phyloP scores from a whole-genome alignment of 441 rosid genomes.

The Aquilaria agallochum region DNA sequence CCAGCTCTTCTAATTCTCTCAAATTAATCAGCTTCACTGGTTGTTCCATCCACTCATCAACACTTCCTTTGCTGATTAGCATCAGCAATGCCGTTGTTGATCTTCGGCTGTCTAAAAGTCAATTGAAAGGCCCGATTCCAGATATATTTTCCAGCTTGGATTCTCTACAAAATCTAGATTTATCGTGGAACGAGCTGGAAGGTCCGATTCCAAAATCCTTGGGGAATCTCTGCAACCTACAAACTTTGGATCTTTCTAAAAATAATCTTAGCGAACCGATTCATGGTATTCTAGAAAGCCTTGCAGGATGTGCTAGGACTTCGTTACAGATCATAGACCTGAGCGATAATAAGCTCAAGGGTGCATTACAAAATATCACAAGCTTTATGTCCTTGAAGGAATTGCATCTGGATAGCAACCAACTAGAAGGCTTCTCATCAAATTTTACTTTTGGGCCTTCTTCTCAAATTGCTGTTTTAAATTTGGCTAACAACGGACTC shows the following conservation, averaged over 20 bases:
- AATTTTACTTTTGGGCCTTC: background rate
- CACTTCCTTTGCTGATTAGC: constrained; percentile 1
- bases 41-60: background rate
- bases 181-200: background rate
- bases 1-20: constrained; percentile 13
- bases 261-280: too few relatives aligned
- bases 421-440: background rate
- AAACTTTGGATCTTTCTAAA: too few relatives aligned
- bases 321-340: background rate
- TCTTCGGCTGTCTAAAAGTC: background rate
- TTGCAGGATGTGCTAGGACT: background rate
- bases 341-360: background rate
- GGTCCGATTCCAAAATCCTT: background rate
- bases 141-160: too few relatives aligned
- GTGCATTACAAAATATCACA: background rate
- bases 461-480: background rate
- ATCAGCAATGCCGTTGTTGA: constrained; percentile 5
- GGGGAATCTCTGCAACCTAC: too few relatives aligned
- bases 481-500: constrained; percentile 4
- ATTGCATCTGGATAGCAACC: background rate
- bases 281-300: background rate
- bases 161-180: background rate
- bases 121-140: background rate
- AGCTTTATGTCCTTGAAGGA: background rate
- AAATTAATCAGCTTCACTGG: background rate